A percentile compares a stretch with the other conserved stretches of the same genome.
phyloP scores from a whole-genome alignment of 352 stramenopile genomes.

The Phytophthora pseudosyringae region DNA sequence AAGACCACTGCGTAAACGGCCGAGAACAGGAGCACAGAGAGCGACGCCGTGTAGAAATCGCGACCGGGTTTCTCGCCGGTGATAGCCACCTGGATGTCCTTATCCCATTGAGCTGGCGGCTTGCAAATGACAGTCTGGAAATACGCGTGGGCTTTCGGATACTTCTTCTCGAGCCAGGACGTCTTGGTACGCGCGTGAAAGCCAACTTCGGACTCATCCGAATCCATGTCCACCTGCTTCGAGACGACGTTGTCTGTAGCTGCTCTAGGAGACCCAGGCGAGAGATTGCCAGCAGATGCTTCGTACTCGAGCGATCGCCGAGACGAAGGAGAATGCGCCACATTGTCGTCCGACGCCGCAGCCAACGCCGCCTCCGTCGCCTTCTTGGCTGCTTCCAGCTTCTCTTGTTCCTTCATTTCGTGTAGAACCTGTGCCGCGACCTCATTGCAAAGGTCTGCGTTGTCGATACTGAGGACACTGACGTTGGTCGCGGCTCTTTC shows the following conservation, averaged over 20 bases:
- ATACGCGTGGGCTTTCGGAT: constrained; percentile 57
- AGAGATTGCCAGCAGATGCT: constrained; percentile 9
- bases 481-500: constrained; percentile 31
- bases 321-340: constrained; percentile 32
- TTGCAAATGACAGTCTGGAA: constrained; percentile 69
- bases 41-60: constrained; percentile 76
- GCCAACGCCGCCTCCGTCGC: constrained; percentile 17
- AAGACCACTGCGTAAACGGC: constrained; percentile 79
- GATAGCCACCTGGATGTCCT: constrained; percentile 85
- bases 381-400: constrained; percentile 45
- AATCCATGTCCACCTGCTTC: constrained; percentile 71
- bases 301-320: constrained; percentile 29
- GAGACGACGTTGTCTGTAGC: constrained; percentile 42
- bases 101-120: constrained; percentile 82
- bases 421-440: constrained; percentile 55
- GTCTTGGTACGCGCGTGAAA: constrained; percentile 54
- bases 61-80: constrained; percentile 78
- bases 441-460: constrained; percentile 41
- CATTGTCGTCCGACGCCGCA: constrained; percentile 16
- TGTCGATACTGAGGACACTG: constrained; percentile 39
- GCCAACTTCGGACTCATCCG: constrained; percentile 48
- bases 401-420: constrained; percentile 56
- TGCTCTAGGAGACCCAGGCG: constrained; percentile 22
- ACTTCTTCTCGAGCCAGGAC: constrained; percentile 63
- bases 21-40: constrained; percentile 68